Percentiles rank a stretch among this genome's conserved stretches.
These are phyloP conservation scores for Trichoderma atrobrunneum DNA, from an alignment of 2,329 filamentous ascomycete genomes.

Conservation along the genomic window DNA sequence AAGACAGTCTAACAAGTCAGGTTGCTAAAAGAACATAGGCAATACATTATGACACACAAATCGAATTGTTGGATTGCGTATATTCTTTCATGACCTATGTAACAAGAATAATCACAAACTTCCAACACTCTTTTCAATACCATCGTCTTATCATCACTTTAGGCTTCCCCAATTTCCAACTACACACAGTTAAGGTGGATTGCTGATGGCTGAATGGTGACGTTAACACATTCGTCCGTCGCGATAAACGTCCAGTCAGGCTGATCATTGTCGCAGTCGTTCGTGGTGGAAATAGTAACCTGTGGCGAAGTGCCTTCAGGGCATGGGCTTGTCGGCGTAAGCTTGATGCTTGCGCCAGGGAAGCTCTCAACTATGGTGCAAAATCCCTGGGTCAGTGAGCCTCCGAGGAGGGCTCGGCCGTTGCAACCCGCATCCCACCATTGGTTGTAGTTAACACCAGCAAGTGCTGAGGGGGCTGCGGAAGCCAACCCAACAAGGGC, in stretches of 20 bases:
- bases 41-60: conserved; percentile 8
- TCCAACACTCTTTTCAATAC: neutral
- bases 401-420: neutral
- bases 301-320: neutral
- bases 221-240: neutral
- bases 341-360: neutral
- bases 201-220: neutral
- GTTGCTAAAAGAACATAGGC: conserved; percentile 24
- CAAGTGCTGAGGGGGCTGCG: neutral
- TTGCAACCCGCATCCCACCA: neutral
- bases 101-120: neutral
- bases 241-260: neutral
- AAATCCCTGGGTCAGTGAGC: neutral
- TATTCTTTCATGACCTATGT: neutral
- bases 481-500: neutral
- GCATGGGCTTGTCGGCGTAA: neutral
- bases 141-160: neutral
- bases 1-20: conserved; percentile 22
- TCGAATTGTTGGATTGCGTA: neutral
- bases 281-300: neutral
- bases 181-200: neutral
- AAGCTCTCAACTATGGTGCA: neutral
- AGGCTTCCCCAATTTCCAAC: neutral
- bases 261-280: neutral
- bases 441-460: neutral